A percentile compares a stretch with the other conserved stretches of the same genome.
These are phyloP conservation scores for Globisporangium solare DNA, from an alignment of 352 stramenopile genomes.

Conservation along the genomic window DNA sequence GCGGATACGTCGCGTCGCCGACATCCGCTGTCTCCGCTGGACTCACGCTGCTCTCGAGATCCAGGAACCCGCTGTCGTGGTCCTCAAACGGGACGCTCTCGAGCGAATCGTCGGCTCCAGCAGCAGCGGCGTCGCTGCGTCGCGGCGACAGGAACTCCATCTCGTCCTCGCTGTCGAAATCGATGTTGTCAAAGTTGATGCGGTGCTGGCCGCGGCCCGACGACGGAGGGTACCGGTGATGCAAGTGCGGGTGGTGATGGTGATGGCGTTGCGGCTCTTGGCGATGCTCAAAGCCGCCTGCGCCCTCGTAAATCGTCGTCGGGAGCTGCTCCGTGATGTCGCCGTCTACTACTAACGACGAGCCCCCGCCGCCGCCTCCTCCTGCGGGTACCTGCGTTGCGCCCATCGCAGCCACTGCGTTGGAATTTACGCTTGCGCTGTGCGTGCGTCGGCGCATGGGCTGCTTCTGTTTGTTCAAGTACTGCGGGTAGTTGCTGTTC, in stretches of 20 bases:
- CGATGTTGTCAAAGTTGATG: slow-evolving; percentile 41
- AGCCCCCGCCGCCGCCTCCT: slow-evolving; percentile 12
- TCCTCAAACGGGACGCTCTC: slow-evolving; percentile 57
- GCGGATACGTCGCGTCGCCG: slow-evolving; percentile 19
- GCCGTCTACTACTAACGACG: slow-evolving; percentile 3
- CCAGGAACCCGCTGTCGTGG: slow-evolving; percentile 37
- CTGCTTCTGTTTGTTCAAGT: slow-evolving; percentile 57
- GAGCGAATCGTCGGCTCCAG: slow-evolving; percentile 28
- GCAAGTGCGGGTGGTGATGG: slow-evolving; percentile 11
- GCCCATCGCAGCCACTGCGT: slow-evolving; percentile 9
- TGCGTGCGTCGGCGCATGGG: slow-evolving; percentile 74
- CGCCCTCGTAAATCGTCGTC: slow-evolving; percentile 45
- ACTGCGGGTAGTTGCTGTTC: slow-evolving; percentile 23
- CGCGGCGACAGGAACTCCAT: slow-evolving; percentile 39
- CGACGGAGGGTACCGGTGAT: slow-evolving; percentile 23
- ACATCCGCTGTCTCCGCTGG: slow-evolving; percentile 16
- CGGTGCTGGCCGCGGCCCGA: slow-evolving; percentile 52
- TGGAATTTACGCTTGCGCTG: slow-evolving; percentile 40
- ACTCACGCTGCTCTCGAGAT: slow-evolving; percentile 40
- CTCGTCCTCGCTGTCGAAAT: slow-evolving; percentile 45
- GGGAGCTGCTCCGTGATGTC: slow-evolving; percentile 32
- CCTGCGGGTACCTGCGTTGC: slow-evolving; percentile 15
- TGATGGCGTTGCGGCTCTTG: slow-evolving; percentile 19
- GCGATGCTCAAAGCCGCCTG: slow-evolving; percentile 20
- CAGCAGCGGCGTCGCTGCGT: slow-evolving; percentile 15